phyloP scores from a whole-genome alignment of 139 green algal species.

The Tetraselmis chui region DNA sequence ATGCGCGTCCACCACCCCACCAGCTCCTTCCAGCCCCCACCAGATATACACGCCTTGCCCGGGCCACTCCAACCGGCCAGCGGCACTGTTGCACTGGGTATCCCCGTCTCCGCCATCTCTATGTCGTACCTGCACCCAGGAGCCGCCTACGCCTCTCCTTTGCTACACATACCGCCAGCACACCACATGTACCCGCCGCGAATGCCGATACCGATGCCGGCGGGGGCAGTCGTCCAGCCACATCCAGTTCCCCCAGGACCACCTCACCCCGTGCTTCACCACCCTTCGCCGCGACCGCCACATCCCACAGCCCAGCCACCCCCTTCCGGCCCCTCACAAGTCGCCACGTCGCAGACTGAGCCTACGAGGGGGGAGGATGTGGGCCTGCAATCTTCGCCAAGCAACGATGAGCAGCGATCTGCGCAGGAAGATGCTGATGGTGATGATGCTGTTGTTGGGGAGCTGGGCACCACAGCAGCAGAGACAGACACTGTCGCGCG shows the following conservation, averaged over 20 bases:
- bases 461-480: too few relatives aligned
- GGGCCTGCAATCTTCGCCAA: too few relatives aligned
- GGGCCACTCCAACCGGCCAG: not conserved
- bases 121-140: not conserved
- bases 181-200: not conserved
- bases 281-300: too few relatives aligned
- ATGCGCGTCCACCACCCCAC: too few relatives aligned
- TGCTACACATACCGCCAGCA: not conserved
- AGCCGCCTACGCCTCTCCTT: not conserved
- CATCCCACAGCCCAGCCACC: too few relatives aligned
- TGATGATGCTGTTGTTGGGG: not conserved
- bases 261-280: too few relatives aligned
- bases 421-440: too few relatives aligned
- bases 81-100: not conserved
- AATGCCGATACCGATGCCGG: not conserved
- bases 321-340: too few relatives aligned
- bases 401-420: too few relatives aligned
- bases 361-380: too few relatives aligned
- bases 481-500: not conserved
- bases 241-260: too few relatives aligned
- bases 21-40: not conserved
- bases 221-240: not conserved
- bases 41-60: not conserved
- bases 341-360: too few relatives aligned
- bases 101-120: not conserved